Evolutionary conservation across 176 grass and related monocot species (phyloP).

Genomic region (Oryza longistaminata): DNA sequence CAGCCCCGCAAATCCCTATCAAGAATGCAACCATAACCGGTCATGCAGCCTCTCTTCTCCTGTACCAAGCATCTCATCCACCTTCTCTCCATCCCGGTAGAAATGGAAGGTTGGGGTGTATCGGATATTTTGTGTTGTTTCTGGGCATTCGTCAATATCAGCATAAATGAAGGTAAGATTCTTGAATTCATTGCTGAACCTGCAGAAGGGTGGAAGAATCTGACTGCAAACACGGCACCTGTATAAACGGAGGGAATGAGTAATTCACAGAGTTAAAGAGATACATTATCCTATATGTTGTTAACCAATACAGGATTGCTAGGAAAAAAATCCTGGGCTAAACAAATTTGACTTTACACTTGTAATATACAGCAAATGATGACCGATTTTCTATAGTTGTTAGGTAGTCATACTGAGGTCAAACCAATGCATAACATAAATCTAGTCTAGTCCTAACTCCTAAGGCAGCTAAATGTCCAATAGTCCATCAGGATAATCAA

Average conservation of each 20-base stretch:
- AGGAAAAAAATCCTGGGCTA: not conserved
- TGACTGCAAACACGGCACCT: constrained; percentile 80
- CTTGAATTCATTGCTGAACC: constrained; percentile 85
- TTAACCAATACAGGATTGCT: not conserved
- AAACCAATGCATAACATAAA: not conserved
- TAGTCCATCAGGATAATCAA: not conserved
- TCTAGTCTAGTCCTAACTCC: not conserved
- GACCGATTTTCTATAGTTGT: not conserved
- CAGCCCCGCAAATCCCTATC: not conserved
- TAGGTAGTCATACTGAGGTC: not conserved
- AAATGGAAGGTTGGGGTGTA: constrained; percentile 95
- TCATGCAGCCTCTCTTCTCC: constrained; percentile 87
- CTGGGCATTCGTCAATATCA: constrained; percentile 84
- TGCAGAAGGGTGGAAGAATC: constrained; percentile 73
- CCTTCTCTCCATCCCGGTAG: constrained; percentile 74
- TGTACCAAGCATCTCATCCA: constrained; percentile 83
- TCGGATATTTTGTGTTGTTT: constrained; percentile 77
- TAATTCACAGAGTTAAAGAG: not conserved
- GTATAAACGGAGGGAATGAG: not conserved
- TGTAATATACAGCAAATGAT: not conserved
- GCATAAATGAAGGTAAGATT: constrained; percentile 78
- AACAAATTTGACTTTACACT: not conserved
- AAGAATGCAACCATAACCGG: constrained; percentile 90
- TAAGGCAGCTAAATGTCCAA: not conserved
- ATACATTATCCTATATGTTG: not conserved